A percentile compares a stretch with the other conserved stretches of the same genome.
Conservation (phyloP, 2,329 filamentous ascomycete species). For the Dothideomycetes sp. region DNA sequence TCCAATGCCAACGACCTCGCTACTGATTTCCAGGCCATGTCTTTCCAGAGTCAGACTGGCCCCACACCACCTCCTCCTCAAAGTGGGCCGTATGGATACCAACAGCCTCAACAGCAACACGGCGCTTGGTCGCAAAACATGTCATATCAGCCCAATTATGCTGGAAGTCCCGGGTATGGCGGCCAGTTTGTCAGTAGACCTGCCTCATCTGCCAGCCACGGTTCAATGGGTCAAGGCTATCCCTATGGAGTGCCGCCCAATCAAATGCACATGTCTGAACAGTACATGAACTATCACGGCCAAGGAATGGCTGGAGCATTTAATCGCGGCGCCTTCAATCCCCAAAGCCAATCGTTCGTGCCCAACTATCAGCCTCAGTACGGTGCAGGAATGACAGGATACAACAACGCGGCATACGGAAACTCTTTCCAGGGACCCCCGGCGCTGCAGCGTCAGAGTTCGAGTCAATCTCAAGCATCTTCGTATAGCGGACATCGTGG, state of each 20-base stretch:
- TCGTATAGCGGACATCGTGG: constrained; percentile 17
- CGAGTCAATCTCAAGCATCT: constrained; percentile 24
- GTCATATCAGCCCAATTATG: constrained; percentile 18
- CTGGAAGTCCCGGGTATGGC: constrained; percentile 1
- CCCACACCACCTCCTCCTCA: constrained; percentile 8
- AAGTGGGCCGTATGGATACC: constrained; percentile 3
- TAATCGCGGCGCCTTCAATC: constrained; percentile 81
- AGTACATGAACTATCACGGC: constrained; percentile 47
- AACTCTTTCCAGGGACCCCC: constrained; percentile 11
- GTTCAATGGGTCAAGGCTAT: constrained; percentile 41
- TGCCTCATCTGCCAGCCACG: constrained; percentile 7
- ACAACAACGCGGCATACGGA: constrained; percentile 5
- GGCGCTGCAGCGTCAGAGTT: constrained; percentile 25
- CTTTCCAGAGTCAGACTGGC: constrained; percentile 28
- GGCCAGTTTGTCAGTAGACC: constrained; percentile 6
- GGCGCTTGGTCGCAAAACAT: constrained; percentile 18
- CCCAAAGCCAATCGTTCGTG: constrained; percentile 86
- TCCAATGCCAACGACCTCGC: constrained; percentile 36
- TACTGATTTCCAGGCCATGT: constrained; percentile 37
- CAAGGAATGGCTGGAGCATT: constrained; percentile 80
- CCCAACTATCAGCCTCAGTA: constrained; percentile 43
- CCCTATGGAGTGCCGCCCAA: constrained; percentile 48
- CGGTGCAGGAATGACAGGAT: background rate
- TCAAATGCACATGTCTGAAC: constrained; percentile 11
- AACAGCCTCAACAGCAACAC: constrained; percentile 21